These are phyloP conservation scores for Solanum lycopersicoides DNA, from an alignment of 257 asterid species.

Conservation along the genomic window DNA sequence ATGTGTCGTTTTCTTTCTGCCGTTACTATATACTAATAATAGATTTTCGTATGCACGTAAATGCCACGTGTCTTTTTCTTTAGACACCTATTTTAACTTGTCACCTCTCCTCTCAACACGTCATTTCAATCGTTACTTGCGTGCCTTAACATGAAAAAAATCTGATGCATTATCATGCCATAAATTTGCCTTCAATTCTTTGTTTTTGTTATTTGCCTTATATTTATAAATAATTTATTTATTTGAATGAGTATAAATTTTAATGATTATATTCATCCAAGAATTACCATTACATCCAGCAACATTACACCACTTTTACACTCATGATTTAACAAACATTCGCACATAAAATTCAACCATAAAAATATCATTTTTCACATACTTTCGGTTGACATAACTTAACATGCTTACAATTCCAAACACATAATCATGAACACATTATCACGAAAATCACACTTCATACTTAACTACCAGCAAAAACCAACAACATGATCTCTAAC, in stretches of 20 bases:
- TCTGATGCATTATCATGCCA: neutral
- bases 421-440: too few species aligned
- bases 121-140: neutral
- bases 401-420: too few species aligned
- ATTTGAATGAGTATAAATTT: neutral
- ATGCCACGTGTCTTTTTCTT: neutral
- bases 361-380: too few species aligned
- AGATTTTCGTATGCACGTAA: neutral
- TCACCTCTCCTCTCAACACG: neutral
- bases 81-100: neutral
- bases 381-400: too few species aligned
- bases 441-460: too few species aligned
- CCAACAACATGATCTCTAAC: too few species aligned
- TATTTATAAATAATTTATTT: neutral
- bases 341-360: too few species aligned
- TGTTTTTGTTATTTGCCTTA: neutral
- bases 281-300: too few species aligned
- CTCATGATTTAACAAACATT: too few species aligned
- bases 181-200: neutral
- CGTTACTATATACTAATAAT: neutral
- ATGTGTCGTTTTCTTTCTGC: neutral
- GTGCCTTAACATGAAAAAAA: neutral
- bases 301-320: too few species aligned
- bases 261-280: too few species aligned
- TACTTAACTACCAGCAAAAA: too few species aligned